Evolutionary conservation across 805 yeast genomes (phyloP), one percentile per base, ranked within the genome.

Genomic region (Saccharomycopsis guyanensis): DNA sequence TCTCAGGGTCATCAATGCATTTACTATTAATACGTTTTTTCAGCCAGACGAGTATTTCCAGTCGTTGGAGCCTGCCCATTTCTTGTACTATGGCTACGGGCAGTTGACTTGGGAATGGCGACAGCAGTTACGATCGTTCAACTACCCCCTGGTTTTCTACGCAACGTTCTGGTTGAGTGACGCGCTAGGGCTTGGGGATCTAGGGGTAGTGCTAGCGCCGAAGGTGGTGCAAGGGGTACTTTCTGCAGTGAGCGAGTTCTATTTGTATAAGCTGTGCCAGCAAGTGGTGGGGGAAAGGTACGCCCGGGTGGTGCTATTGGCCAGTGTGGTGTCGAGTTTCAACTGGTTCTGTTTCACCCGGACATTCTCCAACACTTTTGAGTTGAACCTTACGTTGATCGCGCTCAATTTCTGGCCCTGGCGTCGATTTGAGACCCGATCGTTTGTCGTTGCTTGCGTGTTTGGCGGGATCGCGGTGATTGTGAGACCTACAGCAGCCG

Each of bases 41-140:
- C 99, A 93, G 61, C 91, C 98, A 0, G 99, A 93, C 62, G 99
- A 93, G 63, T 93, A 72, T 64, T 93, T 82, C 79, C 99, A 93
- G 63, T 71, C 89, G 0, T 65, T 93, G 43, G 98, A 93, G 57
- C 96, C 96, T 0, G 98, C 97, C 0, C 96, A 88, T 61, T 47
- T 57, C 3, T 65, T 71, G 32, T 82, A 82, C 0, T 87, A 71
- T 60, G 89, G 93, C 1, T 82, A 80, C 52, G 98, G 98, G 0
- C 76, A 77, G 55, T 59, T 78, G 32, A 87, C 97, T 0, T 93
- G 99, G 99, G 99, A 93, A 63, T 93, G 98, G 98, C 60, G 65
- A 20, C 68, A 71, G 40, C 81, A 80, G 0, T 64, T 93, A 3
- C 65, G 99, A 50, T 82, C 95, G 7, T 81, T 85, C 45, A 62